These are phyloP conservation scores for Metschnikowia kofuensis DNA, from an alignment of 805 yeast genomes.

Conservation along the genomic window DNA sequence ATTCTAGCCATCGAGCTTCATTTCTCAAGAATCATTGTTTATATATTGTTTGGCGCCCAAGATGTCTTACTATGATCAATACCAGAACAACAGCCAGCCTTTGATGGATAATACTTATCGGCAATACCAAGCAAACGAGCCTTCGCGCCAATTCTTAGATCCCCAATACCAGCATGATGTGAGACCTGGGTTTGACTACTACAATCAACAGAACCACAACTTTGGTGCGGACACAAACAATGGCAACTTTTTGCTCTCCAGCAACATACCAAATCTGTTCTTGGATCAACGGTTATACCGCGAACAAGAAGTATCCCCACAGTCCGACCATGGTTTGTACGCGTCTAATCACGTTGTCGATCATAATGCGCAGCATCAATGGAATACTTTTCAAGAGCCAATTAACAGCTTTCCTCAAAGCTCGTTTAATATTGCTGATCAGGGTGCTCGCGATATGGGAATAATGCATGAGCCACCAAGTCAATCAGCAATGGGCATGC, in stretches of 20 bases:
- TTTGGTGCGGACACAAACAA: neutral
- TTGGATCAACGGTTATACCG: constrained; percentile 1
- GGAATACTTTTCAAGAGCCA: constrained; percentile 6
- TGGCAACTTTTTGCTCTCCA: neutral
- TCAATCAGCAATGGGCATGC: neutral
- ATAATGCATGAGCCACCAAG: neutral
- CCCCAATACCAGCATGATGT: constrained; percentile 3
- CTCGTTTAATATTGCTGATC: neutral
- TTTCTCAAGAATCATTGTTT: constrained; percentile 1
- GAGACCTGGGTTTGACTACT: constrained; percentile 1
- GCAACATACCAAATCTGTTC: neutral
- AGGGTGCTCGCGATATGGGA: neutral
- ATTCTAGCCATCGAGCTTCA: constrained; percentile 2
- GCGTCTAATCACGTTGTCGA: neutral
- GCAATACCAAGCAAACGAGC: constrained; percentile 23
- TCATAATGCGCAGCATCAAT: constrained; percentile 1
- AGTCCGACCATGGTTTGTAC: neutral
- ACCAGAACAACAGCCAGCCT: constrained; percentile 36
- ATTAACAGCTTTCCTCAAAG: constrained; percentile 2
- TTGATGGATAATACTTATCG: constrained; percentile 28
- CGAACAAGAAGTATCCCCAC: constrained; percentile 1
- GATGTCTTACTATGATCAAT: constrained; percentile 44
- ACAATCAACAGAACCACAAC: constrained; percentile 1
- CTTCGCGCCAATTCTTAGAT: constrained; percentile 3
- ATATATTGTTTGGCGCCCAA: neutral